These are phyloP conservation scores for Zizania palustris DNA, from an alignment of 202 grass and related monocot species.

Conservation along the genomic window DNA sequence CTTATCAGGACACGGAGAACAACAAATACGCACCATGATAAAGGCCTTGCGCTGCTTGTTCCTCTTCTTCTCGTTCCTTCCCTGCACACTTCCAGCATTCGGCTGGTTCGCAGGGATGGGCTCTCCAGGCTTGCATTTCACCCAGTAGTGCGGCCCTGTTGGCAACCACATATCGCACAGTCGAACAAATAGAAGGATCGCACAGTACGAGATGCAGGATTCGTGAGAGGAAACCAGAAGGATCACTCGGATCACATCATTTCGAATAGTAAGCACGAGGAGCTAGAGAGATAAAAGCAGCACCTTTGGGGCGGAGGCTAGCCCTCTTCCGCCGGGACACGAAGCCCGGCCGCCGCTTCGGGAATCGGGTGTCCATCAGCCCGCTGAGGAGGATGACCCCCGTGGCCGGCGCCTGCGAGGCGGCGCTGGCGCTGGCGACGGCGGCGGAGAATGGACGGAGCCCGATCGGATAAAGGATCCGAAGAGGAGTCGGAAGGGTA, in stretches of 20 bases:
- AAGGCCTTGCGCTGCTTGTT: constrained; percentile 86
- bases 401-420: constrained; percentile 45
- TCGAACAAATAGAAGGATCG: neutral
- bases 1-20: neutral
- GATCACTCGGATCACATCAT: neutral
- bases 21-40: constrained; percentile 62
- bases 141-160: constrained; percentile 79
- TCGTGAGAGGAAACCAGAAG: neutral
- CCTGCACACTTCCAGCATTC: constrained; percentile 74
- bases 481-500: constrained; percentile 7
- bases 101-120: constrained; percentile 73
- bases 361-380: constrained; percentile 66
- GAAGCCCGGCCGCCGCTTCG: constrained; percentile 72
- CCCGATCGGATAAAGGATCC: constrained; percentile 43
- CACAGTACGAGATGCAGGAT: neutral
- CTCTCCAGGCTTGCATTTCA: constrained; percentile 79
- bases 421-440: constrained; percentile 6
- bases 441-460: constrained; percentile 54
- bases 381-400: constrained; percentile 48
- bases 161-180: neutral
- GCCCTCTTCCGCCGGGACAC: constrained; percentile 78
- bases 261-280: neutral
- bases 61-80: constrained; percentile 92
- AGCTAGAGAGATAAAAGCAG: constrained; percentile 9
- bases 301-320: constrained; percentile 75